These are phyloP conservation scores for Fomitopsis schrenkii DNA, from an alignment of 1,284 basidiomycete genomes.

Conservation along the genomic window DNA sequence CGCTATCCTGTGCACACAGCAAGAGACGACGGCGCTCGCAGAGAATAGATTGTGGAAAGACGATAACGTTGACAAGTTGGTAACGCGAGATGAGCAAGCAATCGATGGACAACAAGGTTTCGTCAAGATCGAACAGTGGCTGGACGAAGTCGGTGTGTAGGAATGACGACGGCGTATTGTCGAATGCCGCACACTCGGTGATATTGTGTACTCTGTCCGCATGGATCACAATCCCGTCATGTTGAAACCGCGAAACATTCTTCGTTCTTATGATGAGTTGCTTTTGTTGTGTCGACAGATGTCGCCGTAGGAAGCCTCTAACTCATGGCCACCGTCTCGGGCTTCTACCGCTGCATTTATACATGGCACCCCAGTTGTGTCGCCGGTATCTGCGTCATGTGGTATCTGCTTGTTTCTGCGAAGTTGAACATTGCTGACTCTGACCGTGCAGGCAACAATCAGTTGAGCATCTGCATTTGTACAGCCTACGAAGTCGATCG, in stretches of 20 bases:
- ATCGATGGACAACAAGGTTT: slow-evolving; percentile 18
- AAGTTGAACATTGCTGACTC: too few relatives aligned
- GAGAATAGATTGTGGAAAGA: slow-evolving; percentile 18
- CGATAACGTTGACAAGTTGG: slow-evolving; percentile 14
- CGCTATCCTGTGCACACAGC: slow-evolving; percentile 38
- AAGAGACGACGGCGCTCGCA: slow-evolving; percentile 10
- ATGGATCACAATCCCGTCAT: not conserved
- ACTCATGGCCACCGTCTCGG: too few relatives aligned
- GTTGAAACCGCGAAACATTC: too few relatives aligned
- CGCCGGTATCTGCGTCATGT: too few relatives aligned
- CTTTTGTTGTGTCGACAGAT: too few relatives aligned
- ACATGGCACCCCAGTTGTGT: not conserved
- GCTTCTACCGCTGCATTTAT: too few relatives aligned
- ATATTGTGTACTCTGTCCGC: not conserved
- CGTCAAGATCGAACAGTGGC: slow-evolving; percentile 18
- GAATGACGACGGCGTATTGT: not conserved
- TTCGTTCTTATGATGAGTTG: too few relatives aligned
- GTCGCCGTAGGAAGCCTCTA: too few relatives aligned
- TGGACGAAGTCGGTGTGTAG: slow-evolving; percentile 19
- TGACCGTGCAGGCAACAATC: too few relatives aligned
- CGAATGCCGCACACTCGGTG: not conserved
- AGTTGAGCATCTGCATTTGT: too few relatives aligned
- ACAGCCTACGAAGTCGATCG: too few relatives aligned
- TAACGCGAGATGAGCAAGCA: slow-evolving; percentile 10
- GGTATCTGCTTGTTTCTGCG: too few relatives aligned